A percentile compares a stretch with the other conserved stretches of the same genome.
Evolutionary conservation across 306 rosid genomes (phyloP).

Genomic region (Ochetophila trinervis): DNA sequence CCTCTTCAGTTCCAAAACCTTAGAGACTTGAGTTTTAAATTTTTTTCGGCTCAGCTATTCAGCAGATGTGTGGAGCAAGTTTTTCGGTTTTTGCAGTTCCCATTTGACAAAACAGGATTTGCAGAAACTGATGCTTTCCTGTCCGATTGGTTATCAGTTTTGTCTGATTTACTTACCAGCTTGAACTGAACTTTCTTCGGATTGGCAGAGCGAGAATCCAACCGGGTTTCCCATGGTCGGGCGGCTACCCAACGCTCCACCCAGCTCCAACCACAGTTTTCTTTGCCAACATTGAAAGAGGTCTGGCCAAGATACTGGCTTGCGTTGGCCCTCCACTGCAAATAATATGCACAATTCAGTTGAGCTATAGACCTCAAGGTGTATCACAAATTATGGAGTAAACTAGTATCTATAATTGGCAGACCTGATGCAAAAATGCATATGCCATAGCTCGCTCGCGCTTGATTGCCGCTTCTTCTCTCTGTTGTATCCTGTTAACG

Average conservation of each 20-base stretch:
- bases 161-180: constrained; percentile 27
- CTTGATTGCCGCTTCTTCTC: constrained; percentile 71
- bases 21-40: too few relatives aligned
- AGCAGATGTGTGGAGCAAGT: constrained; percentile 23
- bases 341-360: constrained; percentile 6
- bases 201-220: constrained; percentile 35
- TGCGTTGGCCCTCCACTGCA: constrained; percentile 85
- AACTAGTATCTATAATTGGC: neutral
- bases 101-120: constrained; percentile 37
- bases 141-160: constrained; percentile 28
- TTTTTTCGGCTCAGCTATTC: constrained; percentile 18
- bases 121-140: constrained; percentile 23
- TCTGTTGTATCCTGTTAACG: constrained; percentile 53
- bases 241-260: constrained; percentile 80
- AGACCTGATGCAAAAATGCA: constrained; percentile 83
- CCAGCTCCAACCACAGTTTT: constrained; percentile 94
- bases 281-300: constrained; percentile 54
- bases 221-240: constrained; percentile 79
- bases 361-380: neutral
- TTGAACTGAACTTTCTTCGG: constrained; percentile 46
- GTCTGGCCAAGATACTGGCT: constrained; percentile 67
- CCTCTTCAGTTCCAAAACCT: too few relatives aligned
- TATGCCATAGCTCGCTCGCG: constrained; percentile 84
- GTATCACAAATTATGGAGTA: neutral
- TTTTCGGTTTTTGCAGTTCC: constrained; percentile 46